phyloP scores from a whole-genome alignment of 352 stramenopile species.

The Phytophthora lateralis region DNA sequence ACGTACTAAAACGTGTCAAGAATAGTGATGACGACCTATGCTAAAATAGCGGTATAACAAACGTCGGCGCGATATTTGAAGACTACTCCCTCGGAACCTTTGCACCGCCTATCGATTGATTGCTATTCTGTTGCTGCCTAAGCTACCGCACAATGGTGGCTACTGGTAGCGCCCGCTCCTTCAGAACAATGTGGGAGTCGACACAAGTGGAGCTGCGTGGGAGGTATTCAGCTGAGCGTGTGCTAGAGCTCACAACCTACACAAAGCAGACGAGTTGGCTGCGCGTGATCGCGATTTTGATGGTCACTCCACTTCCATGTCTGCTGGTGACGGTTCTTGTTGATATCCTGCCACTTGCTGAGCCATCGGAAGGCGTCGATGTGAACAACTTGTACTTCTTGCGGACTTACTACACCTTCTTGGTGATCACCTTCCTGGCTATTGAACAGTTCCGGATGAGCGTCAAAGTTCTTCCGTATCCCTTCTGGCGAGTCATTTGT shows the following conservation, averaged over 20 bases:
- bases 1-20: background rate
- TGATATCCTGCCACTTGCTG: slow-evolving; percentile 23
- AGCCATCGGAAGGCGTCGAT: slow-evolving; percentile 9
- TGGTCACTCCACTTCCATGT: slow-evolving; percentile 23
- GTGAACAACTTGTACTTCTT: slow-evolving; percentile 28
- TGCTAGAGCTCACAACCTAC: slow-evolving; percentile 16
- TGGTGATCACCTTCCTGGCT: slow-evolving; percentile 18
- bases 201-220: slow-evolving; percentile 31
- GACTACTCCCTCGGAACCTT: background rate
- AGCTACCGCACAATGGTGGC: background rate
- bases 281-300: slow-evolving; percentile 7
- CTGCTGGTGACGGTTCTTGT: slow-evolving; percentile 22
- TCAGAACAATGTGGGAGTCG: slow-evolving; percentile 13
- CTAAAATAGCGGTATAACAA: no score
- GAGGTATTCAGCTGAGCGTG: slow-evolving; percentile 18
- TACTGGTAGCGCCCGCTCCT: background rate
- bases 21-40: no score
- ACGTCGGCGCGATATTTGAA: background rate
- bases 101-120: background rate
- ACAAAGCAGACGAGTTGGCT: slow-evolving; percentile 9
- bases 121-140: background rate
- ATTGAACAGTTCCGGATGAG: slow-evolving; percentile 24
- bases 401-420: slow-evolving; percentile 17
- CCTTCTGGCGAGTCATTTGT: background rate
- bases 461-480: slow-evolving; percentile 11